These are phyloP conservation scores for Lactifluus piperatus DNA, from an alignment of 768 basidiomycete species.

Conservation along the genomic window DNA sequence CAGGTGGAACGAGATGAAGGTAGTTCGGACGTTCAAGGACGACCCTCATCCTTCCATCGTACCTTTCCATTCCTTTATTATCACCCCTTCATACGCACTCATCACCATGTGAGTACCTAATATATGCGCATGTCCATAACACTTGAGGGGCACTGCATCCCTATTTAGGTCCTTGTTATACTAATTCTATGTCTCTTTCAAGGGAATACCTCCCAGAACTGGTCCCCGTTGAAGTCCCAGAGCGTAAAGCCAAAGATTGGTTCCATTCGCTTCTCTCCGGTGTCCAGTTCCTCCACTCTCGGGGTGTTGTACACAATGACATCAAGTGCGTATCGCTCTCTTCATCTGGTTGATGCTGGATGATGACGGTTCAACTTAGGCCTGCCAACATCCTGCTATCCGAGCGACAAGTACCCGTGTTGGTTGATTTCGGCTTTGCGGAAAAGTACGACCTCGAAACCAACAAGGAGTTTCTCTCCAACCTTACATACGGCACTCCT, in stretches of 20 bases:
- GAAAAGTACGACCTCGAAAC: constrained; percentile 68
- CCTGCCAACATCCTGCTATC: constrained; percentile 92
- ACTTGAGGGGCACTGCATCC: background rate
- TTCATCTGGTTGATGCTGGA: constrained; percentile 1
- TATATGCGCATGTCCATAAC: background rate
- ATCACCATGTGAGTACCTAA: constrained; percentile 72
- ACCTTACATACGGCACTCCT: constrained; percentile 84
- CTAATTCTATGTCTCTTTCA: constrained; percentile 4
- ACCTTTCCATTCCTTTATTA: constrained; percentile 88
- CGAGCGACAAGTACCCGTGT: constrained; percentile 65
- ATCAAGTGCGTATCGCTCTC: constrained; percentile 61
- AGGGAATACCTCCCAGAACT: constrained; percentile 86
- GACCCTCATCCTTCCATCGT: constrained; percentile 90
- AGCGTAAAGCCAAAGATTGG: constrained; percentile 70
- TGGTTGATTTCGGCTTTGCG: constrained; percentile 96
- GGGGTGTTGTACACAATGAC: constrained; percentile 86
- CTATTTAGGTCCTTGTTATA: background rate
- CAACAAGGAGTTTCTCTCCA: constrained; percentile 66
- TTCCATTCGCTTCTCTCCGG: constrained; percentile 76
- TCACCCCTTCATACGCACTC: constrained; percentile 82
- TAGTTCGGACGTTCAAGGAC: constrained; percentile 73
- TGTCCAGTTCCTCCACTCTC: constrained; percentile 73
- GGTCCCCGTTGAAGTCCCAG: constrained; percentile 82
- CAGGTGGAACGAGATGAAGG: constrained; percentile 98
- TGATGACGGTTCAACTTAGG: constrained; percentile 30